Evolutionary conservation across 2,329 filamentous ascomycete species (phyloP).

Genomic region (Nothophaeocryptopus gaeumannii): DNA sequence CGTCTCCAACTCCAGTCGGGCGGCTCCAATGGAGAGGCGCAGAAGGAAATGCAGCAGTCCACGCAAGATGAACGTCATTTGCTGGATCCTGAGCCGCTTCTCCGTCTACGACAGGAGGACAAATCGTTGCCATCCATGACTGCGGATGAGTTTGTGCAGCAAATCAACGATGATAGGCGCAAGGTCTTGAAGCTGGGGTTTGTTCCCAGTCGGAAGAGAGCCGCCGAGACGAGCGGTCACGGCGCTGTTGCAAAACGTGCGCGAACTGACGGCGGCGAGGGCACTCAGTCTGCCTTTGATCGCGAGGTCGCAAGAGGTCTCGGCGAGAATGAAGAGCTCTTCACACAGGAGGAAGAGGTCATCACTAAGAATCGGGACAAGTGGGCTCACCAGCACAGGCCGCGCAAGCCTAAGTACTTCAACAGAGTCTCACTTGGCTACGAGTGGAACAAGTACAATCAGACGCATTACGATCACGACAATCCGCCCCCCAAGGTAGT

Average conservation of each 20-base stretch:
- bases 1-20: constrained; percentile 27
- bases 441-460: constrained; percentile 99
- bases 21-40: background rate
- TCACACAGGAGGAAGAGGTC: constrained; percentile 82
- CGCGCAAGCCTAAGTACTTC: constrained; percentile 93
- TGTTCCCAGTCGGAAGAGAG: constrained; percentile 52
- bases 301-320: constrained; percentile 88
- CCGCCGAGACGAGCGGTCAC: constrained; percentile 7
- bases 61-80: constrained; percentile 18
- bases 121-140: constrained; percentile 58
- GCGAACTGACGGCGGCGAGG: constrained; percentile 24
- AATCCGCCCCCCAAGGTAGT: constrained; percentile 97
- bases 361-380: constrained; percentile 62
- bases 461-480: constrained; percentile 98
- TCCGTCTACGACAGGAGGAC: constrained; percentile 64
- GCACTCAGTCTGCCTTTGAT: constrained; percentile 48
- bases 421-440: constrained; percentile 98
- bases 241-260: constrained; percentile 27
- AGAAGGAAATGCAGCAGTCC: background rate
- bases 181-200: constrained; percentile 65
- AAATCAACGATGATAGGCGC: constrained; percentile 57
- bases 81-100: constrained; percentile 64
- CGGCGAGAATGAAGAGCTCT: constrained; percentile 92
- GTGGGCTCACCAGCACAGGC: constrained; percentile 81
- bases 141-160: constrained; percentile 57